Base-by-base conservation (phyloP, 2,329 filamentous ascomycete species). In the Ophiosphaerella korrae region DNA sequence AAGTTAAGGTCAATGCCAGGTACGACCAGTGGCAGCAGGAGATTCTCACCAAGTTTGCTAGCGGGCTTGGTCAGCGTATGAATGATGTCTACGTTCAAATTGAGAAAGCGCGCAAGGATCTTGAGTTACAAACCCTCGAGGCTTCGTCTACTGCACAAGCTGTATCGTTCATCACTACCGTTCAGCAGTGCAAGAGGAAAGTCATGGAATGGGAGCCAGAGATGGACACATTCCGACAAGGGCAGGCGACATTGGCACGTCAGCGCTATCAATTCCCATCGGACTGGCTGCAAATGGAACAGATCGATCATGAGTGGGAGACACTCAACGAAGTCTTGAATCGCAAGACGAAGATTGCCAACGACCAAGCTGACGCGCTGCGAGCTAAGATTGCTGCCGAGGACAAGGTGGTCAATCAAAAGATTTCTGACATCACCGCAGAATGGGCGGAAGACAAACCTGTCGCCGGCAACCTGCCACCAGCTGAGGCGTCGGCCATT, bases 1-100 rank as follows among this genome's bases (percentile, higher is more conserved):
- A 99, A 75, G 91, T 93, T 50, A 97, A 96, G 75, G 94, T 99
- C 73, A 99, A 97, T 67, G 91, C 92, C 64, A 99, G 97, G 74
- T 99, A 99, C 71, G 95, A 99, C 70, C 93, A 97, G 73, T 99
- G 95, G 94, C 94, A 99, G 74, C 91, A 97, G 65, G 94, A 99
- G 60, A 96, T 99, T 48, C 81, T 97, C 33, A 84, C 89, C 63
- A 96, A 96, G 71, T 99, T 99, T 74, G 94, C 92, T 33, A 83
- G 84, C 49, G 90, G 94, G 48, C 87, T 99, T 39, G 91, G 92
- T 40, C 89, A 85, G 57, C 89, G 92, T 42, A 95, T 97, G 86
- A 85, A 91, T 42, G 94, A 99, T 67, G 88, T 97, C 3, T 92
- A 94, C 64, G 87, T 89, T 11, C 93, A 97, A 56, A 89, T 99